These are phyloP conservation scores for Trichosporon asahii DNA, from an alignment of 1,284 basidiomycete species.

Conservation along the genomic window DNA sequence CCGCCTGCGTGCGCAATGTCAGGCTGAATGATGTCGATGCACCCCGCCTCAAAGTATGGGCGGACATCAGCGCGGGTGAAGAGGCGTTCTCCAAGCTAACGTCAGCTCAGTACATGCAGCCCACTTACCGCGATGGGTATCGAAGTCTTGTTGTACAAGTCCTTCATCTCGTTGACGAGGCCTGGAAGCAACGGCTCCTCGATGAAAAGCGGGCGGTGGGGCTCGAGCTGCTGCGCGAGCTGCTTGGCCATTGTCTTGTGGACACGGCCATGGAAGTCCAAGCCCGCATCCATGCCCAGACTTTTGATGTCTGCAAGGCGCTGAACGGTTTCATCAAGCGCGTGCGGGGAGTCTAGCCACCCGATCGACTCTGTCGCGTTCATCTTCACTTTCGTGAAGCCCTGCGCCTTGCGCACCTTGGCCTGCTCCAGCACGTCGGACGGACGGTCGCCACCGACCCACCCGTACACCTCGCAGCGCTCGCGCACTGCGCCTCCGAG, in stretches of 20 bases:
- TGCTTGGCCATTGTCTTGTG: constrained; percentile 76
- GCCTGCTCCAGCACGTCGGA: constrained; percentile 63
- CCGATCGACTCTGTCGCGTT: constrained; percentile 55
- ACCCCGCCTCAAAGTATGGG: constrained; percentile 63
- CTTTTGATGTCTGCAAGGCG: constrained; percentile 64
- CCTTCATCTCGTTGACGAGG: constrained; percentile 53
- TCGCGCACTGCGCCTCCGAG: constrained; percentile 65
- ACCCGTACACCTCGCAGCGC: constrained; percentile 50
- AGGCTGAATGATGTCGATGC: constrained; percentile 69
- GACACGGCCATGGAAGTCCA: constrained; percentile 57
- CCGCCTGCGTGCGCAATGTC: constrained; percentile 61
- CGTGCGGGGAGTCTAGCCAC: constrained; percentile 56
- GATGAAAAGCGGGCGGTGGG: constrained; percentile 66
- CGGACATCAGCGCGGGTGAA: constrained; percentile 67
- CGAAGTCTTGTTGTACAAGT: constrained; percentile 53
- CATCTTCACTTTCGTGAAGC: constrained; percentile 71
- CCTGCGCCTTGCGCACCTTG: constrained; percentile 62
- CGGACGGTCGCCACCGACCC: constrained; percentile 61
- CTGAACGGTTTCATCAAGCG: constrained; percentile 60
- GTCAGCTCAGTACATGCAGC: constrained; percentile 1
- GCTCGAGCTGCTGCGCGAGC: constrained; percentile 64
- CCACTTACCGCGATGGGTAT: constrained; percentile 53
- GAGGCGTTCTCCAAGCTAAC: constrained; percentile 63
- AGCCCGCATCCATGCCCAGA: constrained; percentile 63
- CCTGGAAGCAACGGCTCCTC: constrained; percentile 67